Evolutionary conservation across 129 eudicot species (phyloP).

Genomic region (Flaveria bidentis): DNA sequence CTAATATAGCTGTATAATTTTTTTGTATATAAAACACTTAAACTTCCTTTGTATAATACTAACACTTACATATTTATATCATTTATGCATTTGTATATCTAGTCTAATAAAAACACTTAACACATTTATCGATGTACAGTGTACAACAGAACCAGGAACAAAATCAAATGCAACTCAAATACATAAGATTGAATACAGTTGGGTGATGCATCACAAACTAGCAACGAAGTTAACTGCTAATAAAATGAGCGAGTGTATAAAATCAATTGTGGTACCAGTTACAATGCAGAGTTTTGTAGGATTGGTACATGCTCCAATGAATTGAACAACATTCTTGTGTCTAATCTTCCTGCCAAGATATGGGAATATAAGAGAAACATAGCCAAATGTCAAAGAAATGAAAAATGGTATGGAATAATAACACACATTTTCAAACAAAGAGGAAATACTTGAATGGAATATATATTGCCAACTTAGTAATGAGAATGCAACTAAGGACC

Average conservation of each 20-base stretch:
- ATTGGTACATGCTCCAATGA: slow-evolving; percentile 75
- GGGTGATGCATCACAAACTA: neutral
- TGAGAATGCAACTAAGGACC: neutral
- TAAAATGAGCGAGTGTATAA: neutral
- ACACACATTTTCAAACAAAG: neutral
- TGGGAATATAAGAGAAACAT: neutral
- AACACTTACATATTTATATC: too few species aligned
- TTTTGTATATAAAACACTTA: neutral
- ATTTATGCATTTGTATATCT: too few species aligned
- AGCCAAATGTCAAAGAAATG: slow-evolving; percentile 26
- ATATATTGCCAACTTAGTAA: neutral
- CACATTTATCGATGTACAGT: neutral
- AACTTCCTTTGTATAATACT: too few species aligned
- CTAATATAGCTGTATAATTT: neutral
- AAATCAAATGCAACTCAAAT: slow-evolving; percentile 10
- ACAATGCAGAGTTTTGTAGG: slow-evolving; percentile 70
- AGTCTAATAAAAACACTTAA: too few species aligned
- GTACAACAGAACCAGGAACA: neutral
- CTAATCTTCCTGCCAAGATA: slow-evolving; percentile 56
- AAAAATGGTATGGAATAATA: neutral
- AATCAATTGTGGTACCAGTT: slow-evolving; percentile 50
- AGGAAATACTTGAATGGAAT: neutral
- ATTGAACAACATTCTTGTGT: slow-evolving; percentile 82
- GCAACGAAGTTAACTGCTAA: slow-evolving; percentile 1
- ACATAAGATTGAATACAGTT: slow-evolving; percentile 3